Percentiles rank a stretch among this genome's conserved stretches.
Conservation (phyloP, 768 basidiomycete genomes). For the Macrolepiota dolichaula region DNA sequence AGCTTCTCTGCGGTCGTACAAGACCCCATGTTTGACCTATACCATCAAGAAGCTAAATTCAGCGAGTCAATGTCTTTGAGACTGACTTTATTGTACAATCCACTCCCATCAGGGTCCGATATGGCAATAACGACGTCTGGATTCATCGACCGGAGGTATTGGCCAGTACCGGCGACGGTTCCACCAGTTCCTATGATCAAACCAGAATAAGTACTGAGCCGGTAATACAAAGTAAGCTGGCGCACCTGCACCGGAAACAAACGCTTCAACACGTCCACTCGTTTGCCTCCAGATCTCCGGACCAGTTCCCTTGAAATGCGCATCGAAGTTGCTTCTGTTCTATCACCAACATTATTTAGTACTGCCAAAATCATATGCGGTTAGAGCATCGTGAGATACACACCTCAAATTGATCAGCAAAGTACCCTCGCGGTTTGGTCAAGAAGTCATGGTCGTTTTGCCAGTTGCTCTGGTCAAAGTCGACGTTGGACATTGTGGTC, state of each 20-base stretch:
- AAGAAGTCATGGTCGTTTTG: constrained; percentile 39
- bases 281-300: constrained; percentile 96
- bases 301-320: constrained; percentile 87
- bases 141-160: constrained; percentile 74
- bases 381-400: neutral
- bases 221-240: neutral
- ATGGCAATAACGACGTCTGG: constrained; percentile 67
- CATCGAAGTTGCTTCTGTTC: constrained; percentile 88
- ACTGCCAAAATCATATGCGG: too few species aligned
- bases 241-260: constrained; percentile 86
- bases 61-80: neutral
- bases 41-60: neutral
- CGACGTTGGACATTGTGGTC: constrained; percentile 39
- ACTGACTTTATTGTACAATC: constrained; percentile 86
- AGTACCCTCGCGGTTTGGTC: constrained; percentile 73
- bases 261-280: constrained; percentile 75
- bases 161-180: constrained; percentile 84
- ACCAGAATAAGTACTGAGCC: neutral
- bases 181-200: constrained; percentile 79
- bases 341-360: constrained; percentile 20
- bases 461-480: constrained; percentile 32
- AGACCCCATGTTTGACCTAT: constrained; percentile 86
- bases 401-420: constrained; percentile 94
- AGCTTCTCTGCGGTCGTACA: constrained; percentile 90
- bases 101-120: constrained; percentile 92